Evolutionary conservation across 345 rosid genomes (phyloP), one percentile per base, ranked within the genome.

Genomic region (Rhizophora mangle): DNA sequence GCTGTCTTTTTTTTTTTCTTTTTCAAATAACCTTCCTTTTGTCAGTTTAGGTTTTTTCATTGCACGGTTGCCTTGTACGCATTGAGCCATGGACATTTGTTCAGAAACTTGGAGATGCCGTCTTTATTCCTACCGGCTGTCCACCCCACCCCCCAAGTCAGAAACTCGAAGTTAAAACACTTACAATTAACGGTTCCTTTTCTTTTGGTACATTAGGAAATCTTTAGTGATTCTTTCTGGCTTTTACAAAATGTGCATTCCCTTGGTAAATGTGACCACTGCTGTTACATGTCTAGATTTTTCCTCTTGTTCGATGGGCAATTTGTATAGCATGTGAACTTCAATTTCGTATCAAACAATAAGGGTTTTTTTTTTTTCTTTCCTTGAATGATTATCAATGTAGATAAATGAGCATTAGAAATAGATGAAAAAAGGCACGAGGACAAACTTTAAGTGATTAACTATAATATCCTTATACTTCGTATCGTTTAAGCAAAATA

Each of bases 101-200:
- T 55, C 87, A 88, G 70, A 84, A 79, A 68, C 76, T 84, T 73
- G 93, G 90, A 60, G 90, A 86, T 71, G 87, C 88, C 22, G 84
- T 88, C 26, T 88, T 86, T 52, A 77, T 88, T 66, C 90, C 90
- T 74, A 87, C 88, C 29, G 90, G 87, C 43, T 88, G 90, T 74
- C 90, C n/a, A n/a, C n/a, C n/a, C n/a, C n/a, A n/a, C 93, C 21
- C 81, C 80, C 75, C 90, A 86, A 86, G 90, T 88, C 54, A 85
- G 88, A 64, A 88, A 88, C 64, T 71, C 84, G 62, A 88, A 84
- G 89, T 86, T 78, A 74, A 20, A 6, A 60, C 58, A 54, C 36
- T 60, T 74, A 20, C 24, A 36, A 36, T 6, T 36, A 8, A 8
- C 7, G 1, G 9, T 36, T 36, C 39, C 10, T 36, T 7, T 7